Percentiles rank a stretch among this genome's conserved stretches.
These are phyloP conservation scores for Nelumbo lutea DNA, from an alignment of 164 flowering plant species.

Conservation along the genomic window DNA sequence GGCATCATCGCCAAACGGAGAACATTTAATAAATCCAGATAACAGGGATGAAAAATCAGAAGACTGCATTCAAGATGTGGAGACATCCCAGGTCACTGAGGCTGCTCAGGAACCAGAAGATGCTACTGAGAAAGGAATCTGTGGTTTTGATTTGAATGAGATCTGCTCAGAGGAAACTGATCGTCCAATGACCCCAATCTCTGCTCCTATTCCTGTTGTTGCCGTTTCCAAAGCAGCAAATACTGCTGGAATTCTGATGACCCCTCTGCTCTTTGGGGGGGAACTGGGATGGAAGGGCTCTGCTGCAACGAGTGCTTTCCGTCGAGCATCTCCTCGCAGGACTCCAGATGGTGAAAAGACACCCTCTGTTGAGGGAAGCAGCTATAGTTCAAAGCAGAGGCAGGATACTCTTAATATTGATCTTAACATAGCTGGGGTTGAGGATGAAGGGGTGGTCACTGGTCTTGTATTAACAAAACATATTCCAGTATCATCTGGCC, in stretches of 20 bases:
- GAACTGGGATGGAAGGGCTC: constrained; percentile 74
- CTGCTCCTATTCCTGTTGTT: constrained; percentile 43
- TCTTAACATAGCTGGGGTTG: constrained; percentile 66
- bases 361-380: constrained; percentile 24
- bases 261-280: constrained; percentile 66
- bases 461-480: constrained; percentile 24
- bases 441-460: constrained; percentile 24
- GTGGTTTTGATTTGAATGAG: constrained; percentile 61
- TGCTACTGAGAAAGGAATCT: constrained; percentile 27
- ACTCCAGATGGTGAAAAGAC: constrained; percentile 38
- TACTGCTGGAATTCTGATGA: constrained; percentile 41
- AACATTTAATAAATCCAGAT: constrained; percentile 20
- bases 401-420: constrained; percentile 51
- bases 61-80: constrained; percentile 24
- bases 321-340: constrained; percentile 69
- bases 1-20: constrained; percentile 24
- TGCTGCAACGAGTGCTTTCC: constrained; percentile 78
- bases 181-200: constrained; percentile 22
- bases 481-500: constrained; percentile 34
- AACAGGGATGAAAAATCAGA: constrained; percentile 22
- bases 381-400: constrained; percentile 32
- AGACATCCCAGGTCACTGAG: constrained; percentile 45
- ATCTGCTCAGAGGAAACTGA: constrained; percentile 55
- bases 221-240: constrained; percentile 57
- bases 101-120: constrained; percentile 38